Evolutionary conservation across 192 early-diverging fungal genomes (phyloP), one percentile per base, ranked within the genome.

Genomic region (Pilaira anomala): DNA sequence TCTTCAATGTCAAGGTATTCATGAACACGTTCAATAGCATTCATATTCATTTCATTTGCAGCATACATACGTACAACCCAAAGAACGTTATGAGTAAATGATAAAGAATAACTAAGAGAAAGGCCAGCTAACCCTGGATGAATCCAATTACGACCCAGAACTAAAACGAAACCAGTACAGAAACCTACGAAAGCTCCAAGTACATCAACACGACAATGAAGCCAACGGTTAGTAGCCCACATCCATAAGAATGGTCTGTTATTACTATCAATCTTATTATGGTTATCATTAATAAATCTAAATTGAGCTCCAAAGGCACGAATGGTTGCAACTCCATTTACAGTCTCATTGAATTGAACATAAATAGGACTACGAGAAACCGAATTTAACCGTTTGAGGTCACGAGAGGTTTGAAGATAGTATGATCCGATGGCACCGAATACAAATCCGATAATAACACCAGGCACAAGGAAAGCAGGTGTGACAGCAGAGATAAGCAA

Each of bases 121-220:
- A 99, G 83, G 46, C 92, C 97, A 33, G 94, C 92, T 76, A 92
- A 79, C 9, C 95, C 94, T 0, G 96, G 87, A 65, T 91, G 86
- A 36, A 97, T 82, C 41, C 75, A 54, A 14, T 33, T 48, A 21
- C 78, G 60, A n/a, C 41, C 51, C 58, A 69, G 58, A 3, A 94
- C 26, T 45, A 97, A 79, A 18, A 89, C 72, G 14, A 93, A 52
- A 3, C 84, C 87, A 24, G 90, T 82, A 33, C 76, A 77, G 41
- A 95, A 88, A 18, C 84, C 72, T n/a, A 96, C 90, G 21, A 91
- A 68, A 12, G 87, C 85, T 36, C 88, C 91, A 0, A 89, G 76
- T 25, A 91, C 67, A 57, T 94, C 94, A 30, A 91, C 90, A 46
- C 96, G 85, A 54, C 88, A 80, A 62, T 87, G 89, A 40, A 97